A percentile compares a stretch with the other conserved stretches of the same genome.
phyloP scores from a whole-genome alignment of 2,329 filamentous ascomycete species.

The Talaromyces verruculosus region DNA sequence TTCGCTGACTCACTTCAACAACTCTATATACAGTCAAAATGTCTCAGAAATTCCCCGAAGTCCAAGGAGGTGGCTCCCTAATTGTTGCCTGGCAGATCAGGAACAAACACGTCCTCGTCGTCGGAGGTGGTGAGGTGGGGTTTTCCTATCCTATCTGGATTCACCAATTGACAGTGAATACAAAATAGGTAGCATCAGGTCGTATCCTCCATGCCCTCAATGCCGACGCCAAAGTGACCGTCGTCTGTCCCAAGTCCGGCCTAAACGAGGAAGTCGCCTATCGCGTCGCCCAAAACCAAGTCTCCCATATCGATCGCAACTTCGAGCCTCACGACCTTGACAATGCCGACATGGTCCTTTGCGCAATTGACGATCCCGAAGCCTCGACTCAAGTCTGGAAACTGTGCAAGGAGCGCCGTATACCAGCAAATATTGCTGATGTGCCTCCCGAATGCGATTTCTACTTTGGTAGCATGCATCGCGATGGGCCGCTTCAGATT shows the following conservation, averaged over 20 bases:
- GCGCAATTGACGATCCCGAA: slow-evolving; percentile 87
- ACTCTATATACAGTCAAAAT: slow-evolving; percentile 32
- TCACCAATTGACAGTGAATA: slow-evolving; percentile 26
- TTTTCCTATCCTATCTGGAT: slow-evolving; percentile 13
- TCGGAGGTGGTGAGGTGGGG: slow-evolving; percentile 89
- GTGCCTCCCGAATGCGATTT: slow-evolving; percentile 97
- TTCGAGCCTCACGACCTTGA: slow-evolving; percentile 89
- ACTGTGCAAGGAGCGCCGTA: slow-evolving; percentile 78
- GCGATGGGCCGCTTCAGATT: slow-evolving; percentile 91
- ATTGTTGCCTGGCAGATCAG: slow-evolving; percentile 95
- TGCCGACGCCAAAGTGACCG: slow-evolving; percentile 85
- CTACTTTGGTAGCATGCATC: slow-evolving; percentile 94
- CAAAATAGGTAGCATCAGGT: slow-evolving; percentile 79
- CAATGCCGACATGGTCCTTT: slow-evolving; percentile 79
- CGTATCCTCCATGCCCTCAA: slow-evolving; percentile 93
- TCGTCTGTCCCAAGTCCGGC: slow-evolving; percentile 76
- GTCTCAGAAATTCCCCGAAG: slow-evolving; percentile 65
- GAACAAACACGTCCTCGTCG: slow-evolving; percentile 83
- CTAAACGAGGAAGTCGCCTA: slow-evolving; percentile 86
- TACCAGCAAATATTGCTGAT: slow-evolving; percentile 94
- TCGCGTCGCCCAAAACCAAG: slow-evolving; percentile 71
- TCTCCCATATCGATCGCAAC: slow-evolving; percentile 75
- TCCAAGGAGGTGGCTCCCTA: slow-evolving; percentile 87
- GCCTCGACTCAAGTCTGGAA: slow-evolving; percentile 93
- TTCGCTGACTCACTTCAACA: neutral